Evolutionary conservation across 2,329 filamentous ascomycete genomes (phyloP), one percentile per base, ranked within the genome.

Genomic region (Pestalotiopsis sp.): DNA sequence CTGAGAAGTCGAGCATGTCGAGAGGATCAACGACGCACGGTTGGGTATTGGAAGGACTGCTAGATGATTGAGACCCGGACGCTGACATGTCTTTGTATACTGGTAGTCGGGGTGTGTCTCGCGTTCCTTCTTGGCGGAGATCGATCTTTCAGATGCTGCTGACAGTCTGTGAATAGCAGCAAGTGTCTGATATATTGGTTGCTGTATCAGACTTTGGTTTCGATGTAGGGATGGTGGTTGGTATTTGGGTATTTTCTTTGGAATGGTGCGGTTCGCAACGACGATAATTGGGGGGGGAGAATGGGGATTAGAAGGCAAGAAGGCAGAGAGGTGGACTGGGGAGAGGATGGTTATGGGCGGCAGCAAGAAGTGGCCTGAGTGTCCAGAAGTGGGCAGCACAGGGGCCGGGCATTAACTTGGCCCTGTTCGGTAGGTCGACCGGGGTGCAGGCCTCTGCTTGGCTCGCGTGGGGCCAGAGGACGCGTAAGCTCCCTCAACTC

Each of bases 1-100:
- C 87, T 70, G 86, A 84, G 68, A 90, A 83, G 73, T 91, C 88
- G 77, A 91, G 81, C 61, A 90, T 81, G 74, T 91, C 89, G 73
- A 89, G 77, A 68, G 85, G 83, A 74, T 86, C 83, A 72, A 84
- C 83, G 69, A 82, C 66, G 64, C 75, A 71, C 25, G 64, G 27
- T 23, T 70, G 69, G 23, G 36, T 61, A 60, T 63, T 72, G 31
- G 71, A 62, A 17, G 75, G 71, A 66, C 70, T 74, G 25, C n/a
- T 66, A 6, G 66, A 67, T 38, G 66, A 60, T n/a, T 49, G 25
- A 38, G 66, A 67, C 59, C 62, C 62, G 59, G 66, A 62, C 31
- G 66, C 66, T 41, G 66, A 67, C 66, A 67, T 67, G 66, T 49
- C 49, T 56, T 67, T 66, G 38, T 63, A 58, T 56, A 23, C 23